Evolutionary conservation across 805 yeast species (phyloP), one percentile per base, ranked within the genome.

Genomic region (Pichia manshurica): DNA sequence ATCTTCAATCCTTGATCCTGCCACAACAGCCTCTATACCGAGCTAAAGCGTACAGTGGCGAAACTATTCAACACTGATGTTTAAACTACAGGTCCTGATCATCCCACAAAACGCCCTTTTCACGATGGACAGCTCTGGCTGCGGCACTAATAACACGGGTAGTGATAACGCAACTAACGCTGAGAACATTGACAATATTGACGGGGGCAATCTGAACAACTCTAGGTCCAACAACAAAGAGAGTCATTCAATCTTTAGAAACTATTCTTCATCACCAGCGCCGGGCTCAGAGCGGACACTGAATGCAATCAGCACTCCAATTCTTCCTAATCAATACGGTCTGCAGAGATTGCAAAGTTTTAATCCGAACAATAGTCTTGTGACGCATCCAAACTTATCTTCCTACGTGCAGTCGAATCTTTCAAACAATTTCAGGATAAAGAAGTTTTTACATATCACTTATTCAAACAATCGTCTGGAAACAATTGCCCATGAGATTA

Each of bases 381-480:
- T 28, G 48, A 5, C 53, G 10, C 41, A 54, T 9, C 51, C 61
- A n/a, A 54, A 54, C 4, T 51, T 52, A 22, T 35, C 47, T n/a
- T 39, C 39, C 10, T 25, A n/a, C 9, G 23, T 32, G 6, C 17
- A 10, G 19, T 12, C n/a, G 8, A 15, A 15, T 36, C 39, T 17
- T 13, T 19, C 19, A 33, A 23, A 42, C 20, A 36, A 41, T 28
- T 35, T 23, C 25, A 36, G 36, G 13, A 51, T 55, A 5, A 64
- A 59, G 41, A 80, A 81, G 61, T 83, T 87, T 57, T 71, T 87
- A 19, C 87, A 82, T 57, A 70, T 87, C 46, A 79, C 88, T 0
- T 66, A 69, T 4, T 72, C 77, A 8, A 53, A 67, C 0, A 70
- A 73, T 46, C 61, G 76, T 1, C 62, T 87, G 37, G 63, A 68